Base-by-base conservation (phyloP, 2,329 filamentous ascomycete species). In the Xylariaceae sp. region DNA sequence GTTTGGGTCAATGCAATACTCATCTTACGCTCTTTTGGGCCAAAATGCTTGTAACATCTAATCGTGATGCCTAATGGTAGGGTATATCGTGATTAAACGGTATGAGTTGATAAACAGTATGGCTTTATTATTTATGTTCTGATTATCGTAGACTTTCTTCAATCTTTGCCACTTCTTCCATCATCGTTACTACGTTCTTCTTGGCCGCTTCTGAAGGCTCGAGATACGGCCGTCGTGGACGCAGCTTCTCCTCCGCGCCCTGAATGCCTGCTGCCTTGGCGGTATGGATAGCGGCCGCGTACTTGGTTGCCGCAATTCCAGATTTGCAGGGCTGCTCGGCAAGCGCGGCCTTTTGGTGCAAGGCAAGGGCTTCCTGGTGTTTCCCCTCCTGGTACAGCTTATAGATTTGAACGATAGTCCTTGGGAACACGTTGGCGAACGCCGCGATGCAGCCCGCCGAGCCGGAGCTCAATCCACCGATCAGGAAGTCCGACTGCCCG, bases 401-500 rank as follows among this genome's bases (percentile, higher is more conserved):
- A 57, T 83, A 87, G 19, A 87, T 73, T 42, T 64, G 66, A 4
- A 73, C 71, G 16, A 81, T 68, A 0, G 75, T 71, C 54, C 70
- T 72, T 8, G 79, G 79, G 51, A 76, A 80, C 3, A 83, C 64
- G 48, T 85, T 84, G 19, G 71, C 81, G 47, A 83, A 76, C 3
- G 78, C 80, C 0, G 79, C 77, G 37, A 85, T 78, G 49, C 73
- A 78, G 9, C 81, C 81, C 2, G 73, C 70, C 22, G 73, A 76
- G 13, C 81, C 80, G 6, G 74, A 73, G 2, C 71, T 70, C 26
- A 85, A 59, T 0, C 76, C 78, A 2, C 77, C 78, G 37, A 85
- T 65, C 18, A 89, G 62, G 59, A 86, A 89, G 55, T 89, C 85
- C 2, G 78, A 79, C 64, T 89, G 84, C 1, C 86, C 86, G 1